phyloP scores from a whole-genome alignment of 768 basidiomycete genomes.

The Termitomyces heimii region DNA sequence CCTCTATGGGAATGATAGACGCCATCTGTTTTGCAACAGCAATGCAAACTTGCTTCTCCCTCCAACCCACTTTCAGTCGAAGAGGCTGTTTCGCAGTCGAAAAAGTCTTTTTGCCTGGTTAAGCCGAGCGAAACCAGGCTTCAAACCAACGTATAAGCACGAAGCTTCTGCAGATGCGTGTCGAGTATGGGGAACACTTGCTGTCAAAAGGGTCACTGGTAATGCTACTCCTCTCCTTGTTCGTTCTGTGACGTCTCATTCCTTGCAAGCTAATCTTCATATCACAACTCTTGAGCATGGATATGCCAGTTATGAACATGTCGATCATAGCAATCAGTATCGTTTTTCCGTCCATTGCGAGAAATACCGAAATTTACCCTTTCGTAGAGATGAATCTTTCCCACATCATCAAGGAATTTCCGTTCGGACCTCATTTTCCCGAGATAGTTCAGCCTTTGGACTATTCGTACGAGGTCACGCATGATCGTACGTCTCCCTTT shows the following conservation, averaged over 20 bases:
- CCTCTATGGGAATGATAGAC: too few relatives aligned
- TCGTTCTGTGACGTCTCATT: not conserved
- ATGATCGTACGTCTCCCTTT: slow-evolving; percentile 48
- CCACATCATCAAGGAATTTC: slow-evolving; percentile 94
- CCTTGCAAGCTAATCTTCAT: slow-evolving; percentile 72
- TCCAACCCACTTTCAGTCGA: slow-evolving; percentile 48
- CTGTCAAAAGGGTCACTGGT: slow-evolving; percentile 90
- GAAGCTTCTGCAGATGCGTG: slow-evolving; percentile 70
- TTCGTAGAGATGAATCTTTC: slow-evolving; percentile 88
- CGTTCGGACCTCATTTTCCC: slow-evolving; percentile 94
- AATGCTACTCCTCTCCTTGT: slow-evolving; percentile 5
- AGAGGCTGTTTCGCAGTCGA: slow-evolving; percentile 67
- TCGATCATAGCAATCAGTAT: slow-evolving; percentile 74
- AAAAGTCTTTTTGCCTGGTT: slow-evolving; percentile 59
- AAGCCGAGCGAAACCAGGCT: slow-evolving; percentile 36
- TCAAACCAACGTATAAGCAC: slow-evolving; percentile 71
- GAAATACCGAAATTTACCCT: not conserved
- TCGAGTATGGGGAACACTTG: slow-evolving; percentile 76
- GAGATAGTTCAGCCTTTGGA: slow-evolving; percentile 94
- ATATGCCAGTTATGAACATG: slow-evolving; percentile 82
- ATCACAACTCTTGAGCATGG: slow-evolving; percentile 95
- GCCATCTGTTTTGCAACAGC: too few relatives aligned
- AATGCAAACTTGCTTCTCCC: too few relatives aligned
- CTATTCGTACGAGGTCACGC: slow-evolving; percentile 72
- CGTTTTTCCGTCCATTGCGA: not conserved